Percentiles rank a stretch among this genome's conserved stretches.
These are phyloP conservation scores for Urtica urens DNA, from an alignment of 306 rosid species.

Conservation along the genomic window DNA sequence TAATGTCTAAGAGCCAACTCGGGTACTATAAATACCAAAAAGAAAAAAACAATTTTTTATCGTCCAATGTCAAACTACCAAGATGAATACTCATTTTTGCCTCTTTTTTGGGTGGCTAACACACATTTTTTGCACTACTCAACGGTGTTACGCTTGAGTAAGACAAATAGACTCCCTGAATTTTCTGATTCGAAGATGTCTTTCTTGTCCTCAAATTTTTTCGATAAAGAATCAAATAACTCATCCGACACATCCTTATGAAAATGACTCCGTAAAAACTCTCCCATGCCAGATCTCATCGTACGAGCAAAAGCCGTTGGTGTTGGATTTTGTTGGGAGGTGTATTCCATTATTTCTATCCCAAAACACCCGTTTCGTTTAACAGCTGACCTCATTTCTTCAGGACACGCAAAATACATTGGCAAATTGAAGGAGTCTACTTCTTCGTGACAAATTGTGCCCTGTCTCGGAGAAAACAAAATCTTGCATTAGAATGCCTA, in stretches of 20 bases:
- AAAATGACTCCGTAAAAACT: neutral
- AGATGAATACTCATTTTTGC: too few relatives aligned
- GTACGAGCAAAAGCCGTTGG: neutral
- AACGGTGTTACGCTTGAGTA: constrained; percentile 13
- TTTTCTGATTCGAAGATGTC: neutral
- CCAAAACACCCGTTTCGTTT: neutral
- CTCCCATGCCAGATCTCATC: constrained; percentile 3
- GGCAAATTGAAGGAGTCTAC: constrained; percentile 8
- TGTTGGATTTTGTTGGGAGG: neutral
- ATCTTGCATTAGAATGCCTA: too few relatives aligned
- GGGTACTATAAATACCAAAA: too few relatives aligned
- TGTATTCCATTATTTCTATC: neutral
- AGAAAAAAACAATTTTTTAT: too few relatives aligned
- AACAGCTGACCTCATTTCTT: constrained; percentile 2
- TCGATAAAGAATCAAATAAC: neutral
- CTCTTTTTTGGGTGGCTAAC: too few relatives aligned
- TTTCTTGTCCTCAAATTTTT: neutral
- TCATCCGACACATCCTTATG: neutral
- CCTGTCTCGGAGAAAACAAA: too few relatives aligned
- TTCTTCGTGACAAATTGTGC: neutral
- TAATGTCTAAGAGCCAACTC: too few relatives aligned
- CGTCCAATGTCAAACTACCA: too few relatives aligned
- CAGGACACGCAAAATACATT: neutral
- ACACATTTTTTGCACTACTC: neutral
- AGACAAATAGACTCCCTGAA: neutral